Percentiles rank a stretch among this genome's conserved stretches.
These are phyloP conservation scores for Blastomyces gilchristii DNA, from an alignment of 2,329 filamentous ascomycete genomes.

Conservation along the genomic window DNA sequence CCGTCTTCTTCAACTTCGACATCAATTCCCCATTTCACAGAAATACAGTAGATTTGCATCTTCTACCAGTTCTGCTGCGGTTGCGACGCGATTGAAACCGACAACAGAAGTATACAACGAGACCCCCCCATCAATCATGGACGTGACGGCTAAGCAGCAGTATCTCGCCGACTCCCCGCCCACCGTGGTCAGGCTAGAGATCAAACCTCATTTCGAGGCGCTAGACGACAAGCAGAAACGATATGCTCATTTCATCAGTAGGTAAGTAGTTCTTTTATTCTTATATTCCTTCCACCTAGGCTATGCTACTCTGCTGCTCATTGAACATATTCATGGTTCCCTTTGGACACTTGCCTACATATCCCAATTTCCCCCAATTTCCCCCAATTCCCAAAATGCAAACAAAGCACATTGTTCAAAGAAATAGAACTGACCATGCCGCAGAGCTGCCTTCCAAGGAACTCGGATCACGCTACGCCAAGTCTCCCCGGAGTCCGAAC, in stretches of 20 bases:
- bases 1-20: conserved; percentile 19
- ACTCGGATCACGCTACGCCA: conserved; percentile 70
- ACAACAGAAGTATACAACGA: conserved; percentile 7
- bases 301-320: not conserved
- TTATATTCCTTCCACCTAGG: not conserved
- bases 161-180: conserved; percentile 89
- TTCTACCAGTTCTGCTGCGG: conserved; percentile 9
- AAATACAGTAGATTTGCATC: conserved; percentile 7
- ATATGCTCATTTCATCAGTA: conserved; percentile 84
- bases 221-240: conserved; percentile 58
- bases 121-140: conserved; percentile 25
- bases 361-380: not conserved
- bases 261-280: conserved; percentile 35
- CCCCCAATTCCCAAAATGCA: not conserved
- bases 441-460: conserved; percentile 64
- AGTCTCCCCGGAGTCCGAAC: conserved; percentile 69
- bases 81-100: conserved; percentile 6
- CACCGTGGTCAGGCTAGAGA: conserved; percentile 73
- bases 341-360: not conserved
- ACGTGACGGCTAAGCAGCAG: conserved; percentile 43
- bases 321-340: not conserved
- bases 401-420: not conserved
- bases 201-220: conserved; percentile 82
- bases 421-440: conserved; percentile 4
- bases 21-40: conserved; percentile 17